Base-by-base conservation (phyloP, 1,139 yeast genomes). In the Magnusiomyces magnusii region DNA sequence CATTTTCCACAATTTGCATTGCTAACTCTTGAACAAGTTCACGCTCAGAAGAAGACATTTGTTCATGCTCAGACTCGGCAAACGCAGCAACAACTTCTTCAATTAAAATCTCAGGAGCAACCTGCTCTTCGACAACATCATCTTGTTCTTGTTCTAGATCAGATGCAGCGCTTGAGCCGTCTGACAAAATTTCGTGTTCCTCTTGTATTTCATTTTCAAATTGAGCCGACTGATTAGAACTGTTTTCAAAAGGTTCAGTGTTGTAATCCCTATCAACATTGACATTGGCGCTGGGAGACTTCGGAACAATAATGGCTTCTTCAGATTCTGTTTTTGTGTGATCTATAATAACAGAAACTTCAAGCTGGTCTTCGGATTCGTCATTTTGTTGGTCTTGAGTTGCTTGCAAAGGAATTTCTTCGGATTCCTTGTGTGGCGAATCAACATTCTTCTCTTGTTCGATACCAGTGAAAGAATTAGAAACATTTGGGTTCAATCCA, bases 31-130 rank as follows among this genome's bases (percentile, higher is more conserved):
- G 10, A 7, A 31, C 36, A 7, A 31, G 36, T 31, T 13, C 36
- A 31, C 36, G 36, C 10, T 31, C 13, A 13, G 7, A 31, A 7
- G 36, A 31, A 13, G 86, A 88, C 47, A 92, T 75, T 13, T 7
- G 7, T 31, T 31, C 36, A 7, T 7, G 36, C 36, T 31, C 36
- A 7, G 44, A 17, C 19, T 41, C 21, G 10, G 7, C 21, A 19
- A 41, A 3, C 27, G 17, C 27, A 23, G n/a, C 17, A 21, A 23
- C 49, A 44, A 21, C 21, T 19, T 21, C 49, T 31, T 31, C 36
- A 31, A 31, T 7, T 7, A 13, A 13, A 17, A 93, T 72, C 61
- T 88, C 96, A 0, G 97, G 97, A 0, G 95, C 78, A 79, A 84
- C 83, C 60, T 97, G 77, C 70, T 93, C 98, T 59, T 86, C 82